phyloP scores from a whole-genome alignment of 2,329 filamentous ascomycete species.

The Botrytis fragariae region DNA sequence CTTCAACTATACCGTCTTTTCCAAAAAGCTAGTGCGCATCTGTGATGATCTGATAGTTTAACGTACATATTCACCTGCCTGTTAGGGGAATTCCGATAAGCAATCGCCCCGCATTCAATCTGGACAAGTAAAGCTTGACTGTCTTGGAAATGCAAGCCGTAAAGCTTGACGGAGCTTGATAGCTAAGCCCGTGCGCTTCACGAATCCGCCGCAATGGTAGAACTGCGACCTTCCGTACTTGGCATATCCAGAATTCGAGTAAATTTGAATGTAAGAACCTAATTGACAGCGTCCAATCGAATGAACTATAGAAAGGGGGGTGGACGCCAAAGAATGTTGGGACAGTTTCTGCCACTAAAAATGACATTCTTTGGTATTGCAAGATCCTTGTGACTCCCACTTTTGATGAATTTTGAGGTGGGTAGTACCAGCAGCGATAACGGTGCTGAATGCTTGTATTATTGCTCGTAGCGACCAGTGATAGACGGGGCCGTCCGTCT shows the following conservation, averaged over 20 bases:
- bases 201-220: not conserved
- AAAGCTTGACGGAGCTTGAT: constrained; percentile 3
- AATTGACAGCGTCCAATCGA: not conserved
- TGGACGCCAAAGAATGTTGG: not conserved
- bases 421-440: not conserved
- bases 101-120: not conserved
- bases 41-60: not conserved
- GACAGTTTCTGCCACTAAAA: not conserved
- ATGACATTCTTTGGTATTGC: not conserved
- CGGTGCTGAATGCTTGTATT: not conserved
- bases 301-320: not conserved
- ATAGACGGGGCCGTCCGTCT: not conserved
- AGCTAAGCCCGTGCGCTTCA: not conserved
- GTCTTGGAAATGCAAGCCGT: not conserved
- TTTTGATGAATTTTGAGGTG: not conserved
- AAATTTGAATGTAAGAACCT: not conserved
- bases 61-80: not conserved
- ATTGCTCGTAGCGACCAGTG: not conserved
- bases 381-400: not conserved
- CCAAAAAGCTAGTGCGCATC: not conserved
- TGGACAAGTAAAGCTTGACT: constrained; percentile 9
- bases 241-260: not conserved
- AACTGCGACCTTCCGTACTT: not conserved
- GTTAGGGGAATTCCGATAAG: not conserved
- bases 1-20: not conserved